Evolutionary conservation across 139 green algal species (phyloP).

Genomic region (Chlorella sp.): DNA sequence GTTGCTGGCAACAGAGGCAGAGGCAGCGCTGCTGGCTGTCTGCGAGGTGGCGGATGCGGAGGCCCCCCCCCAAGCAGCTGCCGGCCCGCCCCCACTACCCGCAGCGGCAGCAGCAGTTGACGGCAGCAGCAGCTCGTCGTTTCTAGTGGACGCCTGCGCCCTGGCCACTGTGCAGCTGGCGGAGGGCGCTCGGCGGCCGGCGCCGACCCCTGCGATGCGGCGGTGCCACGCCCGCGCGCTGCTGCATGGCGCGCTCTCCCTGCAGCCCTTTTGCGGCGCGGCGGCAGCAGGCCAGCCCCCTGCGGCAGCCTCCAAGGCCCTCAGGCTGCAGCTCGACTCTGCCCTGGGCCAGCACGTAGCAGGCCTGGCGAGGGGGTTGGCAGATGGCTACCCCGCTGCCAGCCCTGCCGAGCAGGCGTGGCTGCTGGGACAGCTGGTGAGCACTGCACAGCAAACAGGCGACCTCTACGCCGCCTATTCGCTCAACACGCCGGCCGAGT

Average conservation of each 20-base stretch:
- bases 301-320: background rate
- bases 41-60: background rate
- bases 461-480: constrained; percentile 22
- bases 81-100: too few species aligned
- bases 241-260: constrained; percentile 1
- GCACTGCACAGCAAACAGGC: background rate
- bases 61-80: background rate
- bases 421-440: constrained; percentile 6
- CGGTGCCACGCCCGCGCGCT: constrained; percentile 1
- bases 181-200: background rate
- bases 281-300: background rate
- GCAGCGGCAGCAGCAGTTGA: background rate
- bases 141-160: constrained; percentile 5
- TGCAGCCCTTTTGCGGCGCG: background rate
- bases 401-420: background rate
- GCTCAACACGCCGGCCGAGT: background rate
- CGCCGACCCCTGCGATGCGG: background rate
- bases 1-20: background rate
- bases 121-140: background rate
- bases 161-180: constrained; percentile 16
- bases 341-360: constrained; percentile 16
- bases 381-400: background rate
- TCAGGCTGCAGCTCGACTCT: constrained; percentile 1
- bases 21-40: background rate
- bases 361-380: constrained; percentile 2